Evolutionary conservation across 2,329 filamentous ascomycete species (phyloP).

Genomic region (Phialocephala subalpina): DNA sequence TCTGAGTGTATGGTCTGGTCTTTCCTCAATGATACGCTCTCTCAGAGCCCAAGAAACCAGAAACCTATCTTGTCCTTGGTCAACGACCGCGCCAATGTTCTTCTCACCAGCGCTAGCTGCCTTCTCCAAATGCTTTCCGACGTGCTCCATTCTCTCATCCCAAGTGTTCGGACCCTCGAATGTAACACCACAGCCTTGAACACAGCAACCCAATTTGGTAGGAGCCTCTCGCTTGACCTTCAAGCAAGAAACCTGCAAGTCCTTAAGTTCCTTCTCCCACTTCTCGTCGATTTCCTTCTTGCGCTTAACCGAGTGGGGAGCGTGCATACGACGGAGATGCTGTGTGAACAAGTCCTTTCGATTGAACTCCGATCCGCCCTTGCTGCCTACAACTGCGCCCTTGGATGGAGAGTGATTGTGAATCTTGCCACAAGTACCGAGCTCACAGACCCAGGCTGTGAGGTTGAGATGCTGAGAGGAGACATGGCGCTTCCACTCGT

Average conservation of each 20-base stretch:
- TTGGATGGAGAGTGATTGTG: constrained; percentile 27
- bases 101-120: constrained; percentile 41
- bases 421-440: constrained; percentile 41
- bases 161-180: constrained; percentile 74
- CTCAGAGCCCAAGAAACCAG: constrained; percentile 36
- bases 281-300: constrained; percentile 42
- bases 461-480: constrained; percentile 80
- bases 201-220: constrained; percentile 65
- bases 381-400: constrained; percentile 31
- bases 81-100: constrained; percentile 8
- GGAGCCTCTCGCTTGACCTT: constrained; percentile 70
- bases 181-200: constrained; percentile 61
- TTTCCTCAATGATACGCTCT: constrained; percentile 1
- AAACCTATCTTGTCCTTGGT: constrained; percentile 28
- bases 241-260: constrained; percentile 66
- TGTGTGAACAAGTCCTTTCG: constrained; percentile 92
- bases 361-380: constrained; percentile 66
- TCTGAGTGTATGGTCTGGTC: background rate
- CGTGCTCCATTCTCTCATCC: constrained; percentile 88
- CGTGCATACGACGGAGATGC: constrained; percentile 87
- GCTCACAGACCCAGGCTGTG: constrained; percentile 75
- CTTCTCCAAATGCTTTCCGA: constrained; percentile 79
- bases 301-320: constrained; percentile 53
- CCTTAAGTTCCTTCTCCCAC: constrained; percentile 62
- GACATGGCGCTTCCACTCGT: constrained; percentile 95